Conservation (phyloP, 176 grass and related monocot genomes). For the Pharus latifolius region DNA sequence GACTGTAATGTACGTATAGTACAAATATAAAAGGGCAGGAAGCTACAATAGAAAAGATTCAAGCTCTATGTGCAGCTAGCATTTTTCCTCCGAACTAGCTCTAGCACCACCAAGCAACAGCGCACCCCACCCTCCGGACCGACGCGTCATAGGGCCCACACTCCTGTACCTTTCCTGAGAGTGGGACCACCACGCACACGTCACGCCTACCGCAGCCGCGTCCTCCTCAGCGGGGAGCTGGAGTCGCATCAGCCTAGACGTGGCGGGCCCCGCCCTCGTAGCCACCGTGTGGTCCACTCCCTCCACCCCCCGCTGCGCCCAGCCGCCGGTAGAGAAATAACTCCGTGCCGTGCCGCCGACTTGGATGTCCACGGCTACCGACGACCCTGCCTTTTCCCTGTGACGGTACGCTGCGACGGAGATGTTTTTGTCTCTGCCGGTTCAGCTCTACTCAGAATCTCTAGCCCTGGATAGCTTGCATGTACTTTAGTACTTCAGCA, state of each 20-base stretch:
- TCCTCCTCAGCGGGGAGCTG: constrained; percentile 40
- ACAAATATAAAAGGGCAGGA: too few relatives aligned
- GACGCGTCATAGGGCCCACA: constrained; percentile 12
- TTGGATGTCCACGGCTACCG: constrained; percentile 12
- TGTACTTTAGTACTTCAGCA: too few relatives aligned
- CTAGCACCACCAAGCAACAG: constrained; percentile 6
- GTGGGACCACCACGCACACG: constrained; percentile 1
- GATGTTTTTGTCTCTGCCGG: too few relatives aligned
- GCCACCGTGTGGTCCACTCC: constrained; percentile 5
- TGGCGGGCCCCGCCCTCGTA: neutral
- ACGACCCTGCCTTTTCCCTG: neutral
- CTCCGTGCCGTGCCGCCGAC: neutral
- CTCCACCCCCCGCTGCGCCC: too few relatives aligned
- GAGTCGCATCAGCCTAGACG: constrained; percentile 36
- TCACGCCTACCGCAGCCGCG: constrained; percentile 17
- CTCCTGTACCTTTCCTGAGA: neutral
- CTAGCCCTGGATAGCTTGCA: too few relatives aligned
- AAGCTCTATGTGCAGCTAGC: constrained; percentile 13
- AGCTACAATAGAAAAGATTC: too few relatives aligned
- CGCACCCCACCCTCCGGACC: constrained; percentile 2
- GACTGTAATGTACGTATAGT: too few relatives aligned
- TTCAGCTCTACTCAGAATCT: too few relatives aligned
- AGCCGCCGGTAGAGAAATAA: constrained; percentile 7
- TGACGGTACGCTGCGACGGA: neutral
- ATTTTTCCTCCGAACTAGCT: neutral